phyloP scores from a whole-genome alignment of 768 basidiomycete species.

The Albatrellus ellisii region DNA sequence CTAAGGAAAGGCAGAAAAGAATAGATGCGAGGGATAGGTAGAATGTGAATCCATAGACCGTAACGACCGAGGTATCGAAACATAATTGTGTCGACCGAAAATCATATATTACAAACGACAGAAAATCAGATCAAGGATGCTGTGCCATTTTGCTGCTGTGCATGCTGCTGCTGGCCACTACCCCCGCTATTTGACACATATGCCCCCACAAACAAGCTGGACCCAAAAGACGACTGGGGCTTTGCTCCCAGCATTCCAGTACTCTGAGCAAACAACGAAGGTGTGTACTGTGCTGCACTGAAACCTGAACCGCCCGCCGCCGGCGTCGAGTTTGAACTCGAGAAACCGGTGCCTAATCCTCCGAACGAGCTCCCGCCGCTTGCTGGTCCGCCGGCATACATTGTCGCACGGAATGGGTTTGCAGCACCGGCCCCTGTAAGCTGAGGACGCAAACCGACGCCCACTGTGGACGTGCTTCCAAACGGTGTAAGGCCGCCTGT shows the following conservation, averaged over 20 bases:
- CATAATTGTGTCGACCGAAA: too few relatives aligned
- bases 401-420: conserved; percentile 31
- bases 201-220: neutral
- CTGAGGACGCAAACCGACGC: conserved; percentile 26
- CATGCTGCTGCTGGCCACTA: conserved; percentile 15
- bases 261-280: conserved; percentile 10
- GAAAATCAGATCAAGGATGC: conserved; percentile 42
- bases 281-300: conserved; percentile 6
- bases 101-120: conserved; percentile 6
- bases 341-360: conserved; percentile 4
- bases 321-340: conserved; percentile 18
- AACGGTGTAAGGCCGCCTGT: conserved; percentile 5
- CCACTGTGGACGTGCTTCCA: conserved; percentile 9
- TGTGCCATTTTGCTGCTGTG: conserved; percentile 26
- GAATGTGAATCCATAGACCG: too few relatives aligned
- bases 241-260: conserved; percentile 4
- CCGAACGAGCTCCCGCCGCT: conserved; percentile 6
- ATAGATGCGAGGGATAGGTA: too few relatives aligned
- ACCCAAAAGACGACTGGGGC: too few relatives aligned
- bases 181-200: conserved; percentile 13
- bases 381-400: conserved; percentile 16
- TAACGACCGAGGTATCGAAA: too few relatives aligned
- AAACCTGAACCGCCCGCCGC: conserved; percentile 9
- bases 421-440: conserved; percentile 23
- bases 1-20: too few relatives aligned